These are phyloP conservation scores for Effrenium voratum DNA, from an alignment of 73 alveolate species.

Conservation along the genomic window DNA sequence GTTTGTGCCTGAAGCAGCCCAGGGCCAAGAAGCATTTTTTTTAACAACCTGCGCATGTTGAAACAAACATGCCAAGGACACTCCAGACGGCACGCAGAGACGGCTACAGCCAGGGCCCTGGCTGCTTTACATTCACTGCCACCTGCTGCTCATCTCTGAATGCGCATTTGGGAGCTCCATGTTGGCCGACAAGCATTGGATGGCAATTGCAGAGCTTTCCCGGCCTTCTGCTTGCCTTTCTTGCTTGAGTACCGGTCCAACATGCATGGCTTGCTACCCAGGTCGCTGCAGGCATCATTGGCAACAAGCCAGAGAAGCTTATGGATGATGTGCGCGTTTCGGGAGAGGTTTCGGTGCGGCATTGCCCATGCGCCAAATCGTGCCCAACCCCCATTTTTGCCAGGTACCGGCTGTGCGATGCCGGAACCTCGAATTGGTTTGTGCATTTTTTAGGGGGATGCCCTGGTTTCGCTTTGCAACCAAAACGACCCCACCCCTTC, in stretches of 20 bases:
- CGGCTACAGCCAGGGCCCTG: constrained; percentile 8
- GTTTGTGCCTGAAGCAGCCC: no score
- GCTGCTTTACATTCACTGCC: neutral
- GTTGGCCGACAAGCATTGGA: neutral
- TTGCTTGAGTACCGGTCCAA: neutral
- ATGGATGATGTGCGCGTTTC: constrained; percentile 81
- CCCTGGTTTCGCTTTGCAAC: no score
- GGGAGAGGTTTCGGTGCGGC: neutral
- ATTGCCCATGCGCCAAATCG: neutral
- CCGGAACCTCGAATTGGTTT: neutral
- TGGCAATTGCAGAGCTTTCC: no score
- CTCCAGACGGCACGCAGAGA: constrained; percentile 12
- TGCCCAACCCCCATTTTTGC: neutral
- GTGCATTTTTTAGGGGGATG: no score
- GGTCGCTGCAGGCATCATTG: constrained; percentile 62
- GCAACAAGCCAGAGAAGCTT: constrained; percentile 63
- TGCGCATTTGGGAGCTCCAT: neutral
- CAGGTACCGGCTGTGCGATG: constrained; percentile 35
- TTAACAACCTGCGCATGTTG: no score
- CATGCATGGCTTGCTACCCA: neutral
- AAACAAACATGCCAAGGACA: no score
- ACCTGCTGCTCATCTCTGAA: neutral
- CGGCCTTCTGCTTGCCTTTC: no score
- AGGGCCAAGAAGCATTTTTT: no score
- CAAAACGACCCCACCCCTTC: no score